Evolutionary conservation across 2,329 filamentous ascomycete genomes (phyloP), one percentile per base, ranked within the genome.

Genomic region (Paecilomyces sp.): DNA sequence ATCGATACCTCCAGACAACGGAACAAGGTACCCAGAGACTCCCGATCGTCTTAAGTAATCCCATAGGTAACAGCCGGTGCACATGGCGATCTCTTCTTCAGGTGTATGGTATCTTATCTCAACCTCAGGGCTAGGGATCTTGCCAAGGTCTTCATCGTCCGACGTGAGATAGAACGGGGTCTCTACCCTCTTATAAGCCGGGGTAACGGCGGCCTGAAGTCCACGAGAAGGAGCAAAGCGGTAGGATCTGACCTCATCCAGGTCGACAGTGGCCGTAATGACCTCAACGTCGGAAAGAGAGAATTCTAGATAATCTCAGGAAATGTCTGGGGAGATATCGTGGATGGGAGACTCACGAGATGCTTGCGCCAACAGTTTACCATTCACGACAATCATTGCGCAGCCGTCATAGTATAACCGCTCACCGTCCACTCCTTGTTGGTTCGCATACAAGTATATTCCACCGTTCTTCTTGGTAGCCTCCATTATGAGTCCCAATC

Each of bases 161-260:
- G 61, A 64, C 12, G 60, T 63, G 12, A 74, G 62, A 31, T 60
- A 59, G 24, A 74, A 67, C 25, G 63, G 62, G 9, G 66, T 67
- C 54, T 73, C 66, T 52, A 74, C 68, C 13, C 70, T 67, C 22
- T 66, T 66, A 57, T 71, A 70, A n/a, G 63, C 61, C 18, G 51
- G 57, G 11, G 66, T 58, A 54, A 61, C 58, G 13, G 63, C 62
- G n/a, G 67, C 66, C 60, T 74, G 72, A 13, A 67, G 60, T 28
- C 69, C 67, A 58, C 71, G 63, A 22, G 66, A 69, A 33, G 67
- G 64, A 1, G 66, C 56, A 34, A 61, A 65, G 34, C 67, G 61
- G 58, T 63, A 67, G 31, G 62, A 60, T 6, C 88, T 79, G 2
- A 93, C 88, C 65, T 90, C 85, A 64, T 92, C 89, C 0, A 89